Conservation (phyloP, 192 early-diverging fungal species). For the Coemansia sp. region DNA sequence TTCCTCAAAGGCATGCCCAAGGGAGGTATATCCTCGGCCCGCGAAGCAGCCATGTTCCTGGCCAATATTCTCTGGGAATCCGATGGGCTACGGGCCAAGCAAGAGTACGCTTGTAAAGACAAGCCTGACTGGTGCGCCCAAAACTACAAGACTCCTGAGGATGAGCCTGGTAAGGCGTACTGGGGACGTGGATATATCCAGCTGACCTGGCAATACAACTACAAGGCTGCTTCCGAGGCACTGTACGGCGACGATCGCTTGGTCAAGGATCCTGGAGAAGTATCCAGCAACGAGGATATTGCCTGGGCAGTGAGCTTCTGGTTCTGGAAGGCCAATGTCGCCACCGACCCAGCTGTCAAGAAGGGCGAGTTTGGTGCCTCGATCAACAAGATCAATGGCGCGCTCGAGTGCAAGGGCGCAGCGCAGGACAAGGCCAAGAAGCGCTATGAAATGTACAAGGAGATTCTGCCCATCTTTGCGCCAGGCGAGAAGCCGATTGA, state of each 20-base stretch:
- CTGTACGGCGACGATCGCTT: conserved; percentile 46
- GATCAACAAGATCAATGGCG: conserved; percentile 53
- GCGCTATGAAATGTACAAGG: conserved; percentile 53
- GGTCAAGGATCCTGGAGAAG: conserved; percentile 24
- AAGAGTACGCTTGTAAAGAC: conserved; percentile 42
- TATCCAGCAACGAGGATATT: conserved; percentile 28
- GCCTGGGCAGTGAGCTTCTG: conserved; percentile 49
- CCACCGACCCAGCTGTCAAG: conserved; percentile 31
- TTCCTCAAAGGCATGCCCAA: conserved; percentile 42
- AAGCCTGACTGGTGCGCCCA: conserved; percentile 41
- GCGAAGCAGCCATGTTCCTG: conserved; percentile 55
- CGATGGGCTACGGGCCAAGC: conserved; percentile 46
- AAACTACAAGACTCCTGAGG: conserved; percentile 45
- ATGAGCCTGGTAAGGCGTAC: conserved; percentile 36
- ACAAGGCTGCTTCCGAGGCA: conserved; percentile 40
- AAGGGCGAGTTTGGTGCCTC: conserved; percentile 52
- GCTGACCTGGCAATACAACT: conserved; percentile 54
- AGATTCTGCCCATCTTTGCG: conserved; percentile 37
- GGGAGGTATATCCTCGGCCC: conserved; percentile 36
- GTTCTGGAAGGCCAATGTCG: conserved; percentile 51
- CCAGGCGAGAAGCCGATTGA: conserved; percentile 30
- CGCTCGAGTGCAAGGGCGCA: conserved; percentile 46
- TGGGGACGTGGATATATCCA: conserved; percentile 57
- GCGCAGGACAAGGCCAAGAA: conserved; percentile 48
- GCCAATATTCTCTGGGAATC: conserved; percentile 54